phyloP scores from a whole-genome alignment of 2,329 filamentous ascomycete species.

The Stagonosporopsis rhizophila region DNA sequence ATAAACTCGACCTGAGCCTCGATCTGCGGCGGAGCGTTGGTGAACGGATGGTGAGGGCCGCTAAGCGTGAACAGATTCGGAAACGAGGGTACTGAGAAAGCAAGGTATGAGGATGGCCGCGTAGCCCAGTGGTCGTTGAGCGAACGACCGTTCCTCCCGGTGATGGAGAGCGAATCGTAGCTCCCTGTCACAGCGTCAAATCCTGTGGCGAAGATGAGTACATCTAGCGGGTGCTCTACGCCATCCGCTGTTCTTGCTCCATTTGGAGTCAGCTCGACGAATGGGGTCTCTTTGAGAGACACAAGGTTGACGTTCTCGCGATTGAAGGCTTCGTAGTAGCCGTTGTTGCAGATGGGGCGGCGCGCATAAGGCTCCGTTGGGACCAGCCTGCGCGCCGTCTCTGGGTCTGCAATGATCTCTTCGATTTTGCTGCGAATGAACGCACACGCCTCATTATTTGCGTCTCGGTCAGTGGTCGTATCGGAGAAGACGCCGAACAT shows the following conservation, averaged over 20 bases:
- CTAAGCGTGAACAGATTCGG: conserved; percentile 1
- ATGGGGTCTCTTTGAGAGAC: not conserved
- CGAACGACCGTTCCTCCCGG: not conserved
- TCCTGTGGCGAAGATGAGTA: conserved; percentile 2
- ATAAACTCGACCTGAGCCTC: conserved; percentile 1
- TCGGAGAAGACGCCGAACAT: not conserved
- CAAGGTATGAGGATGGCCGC: not conserved
- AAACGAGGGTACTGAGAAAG: not conserved
- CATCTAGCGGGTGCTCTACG: not conserved
- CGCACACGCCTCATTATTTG: not conserved
- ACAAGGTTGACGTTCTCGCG: conserved; percentile 1
- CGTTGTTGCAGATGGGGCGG: not conserved
- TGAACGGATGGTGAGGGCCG: not conserved
- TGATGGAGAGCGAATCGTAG: not conserved
- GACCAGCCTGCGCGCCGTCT: not conserved
- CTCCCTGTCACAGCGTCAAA: conserved; percentile 2
- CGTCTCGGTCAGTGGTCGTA: not conserved
- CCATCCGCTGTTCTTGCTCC: not conserved
- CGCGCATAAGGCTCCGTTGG: not conserved
- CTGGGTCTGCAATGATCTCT: not conserved
- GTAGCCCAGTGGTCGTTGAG: not conserved
- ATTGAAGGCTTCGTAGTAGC: conserved; percentile 4
- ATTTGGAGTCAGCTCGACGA: not conserved
- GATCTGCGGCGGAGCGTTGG: not conserved
- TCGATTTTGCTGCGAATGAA: not conserved